These are phyloP conservation scores for Neophaeococcomyces mojaviensis DNA, from an alignment of 2,329 filamentous ascomycete species.

Conservation along the genomic window DNA sequence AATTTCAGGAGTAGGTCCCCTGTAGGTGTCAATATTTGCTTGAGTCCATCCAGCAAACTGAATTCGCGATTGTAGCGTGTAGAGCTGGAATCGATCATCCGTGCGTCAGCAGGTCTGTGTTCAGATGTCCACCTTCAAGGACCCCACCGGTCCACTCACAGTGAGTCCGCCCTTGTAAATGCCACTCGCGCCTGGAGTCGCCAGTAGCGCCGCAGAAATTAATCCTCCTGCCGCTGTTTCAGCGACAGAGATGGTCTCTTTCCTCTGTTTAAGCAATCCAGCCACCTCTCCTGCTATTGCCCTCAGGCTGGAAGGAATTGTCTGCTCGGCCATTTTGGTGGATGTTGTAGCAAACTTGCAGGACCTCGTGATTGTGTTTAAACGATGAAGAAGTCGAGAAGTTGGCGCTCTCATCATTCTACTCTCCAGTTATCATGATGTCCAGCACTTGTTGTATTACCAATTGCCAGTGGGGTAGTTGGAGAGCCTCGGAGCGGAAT, in stretches of 20 bases:
- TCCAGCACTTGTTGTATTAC: too few relatives aligned
- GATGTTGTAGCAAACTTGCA: not conserved
- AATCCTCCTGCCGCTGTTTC: conserved; percentile 59
- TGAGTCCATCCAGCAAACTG: conserved; percentile 56
- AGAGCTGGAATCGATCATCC: conserved; percentile 33
- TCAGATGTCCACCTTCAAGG: not conserved
- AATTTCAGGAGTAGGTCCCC: conserved; percentile 52
- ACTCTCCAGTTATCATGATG: too few relatives aligned
- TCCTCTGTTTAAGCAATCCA: conserved; percentile 45
- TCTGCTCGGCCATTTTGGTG: conserved; percentile 4
- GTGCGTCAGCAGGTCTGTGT: not conserved
- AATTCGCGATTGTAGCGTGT: conserved; percentile 52
- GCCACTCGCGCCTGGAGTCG: conserved; percentile 49
- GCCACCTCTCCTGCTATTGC: conserved; percentile 43
- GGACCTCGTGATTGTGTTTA: too few relatives aligned
- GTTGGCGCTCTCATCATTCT: too few relatives aligned
- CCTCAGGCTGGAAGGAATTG: conserved; percentile 1
- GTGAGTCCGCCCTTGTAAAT: conserved; percentile 58
- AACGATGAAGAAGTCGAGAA: too few relatives aligned
- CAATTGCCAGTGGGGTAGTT: not conserved
- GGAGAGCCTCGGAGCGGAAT: too few relatives aligned
- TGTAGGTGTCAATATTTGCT: conserved; percentile 45
- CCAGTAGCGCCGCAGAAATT: conserved; percentile 52
- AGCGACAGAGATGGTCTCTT: conserved; percentile 53
- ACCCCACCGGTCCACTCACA: conserved; percentile 20